These are phyloP conservation scores for Medicago lupulina DNA, from an alignment of 306 rosid species.

Conservation along the genomic window DNA sequence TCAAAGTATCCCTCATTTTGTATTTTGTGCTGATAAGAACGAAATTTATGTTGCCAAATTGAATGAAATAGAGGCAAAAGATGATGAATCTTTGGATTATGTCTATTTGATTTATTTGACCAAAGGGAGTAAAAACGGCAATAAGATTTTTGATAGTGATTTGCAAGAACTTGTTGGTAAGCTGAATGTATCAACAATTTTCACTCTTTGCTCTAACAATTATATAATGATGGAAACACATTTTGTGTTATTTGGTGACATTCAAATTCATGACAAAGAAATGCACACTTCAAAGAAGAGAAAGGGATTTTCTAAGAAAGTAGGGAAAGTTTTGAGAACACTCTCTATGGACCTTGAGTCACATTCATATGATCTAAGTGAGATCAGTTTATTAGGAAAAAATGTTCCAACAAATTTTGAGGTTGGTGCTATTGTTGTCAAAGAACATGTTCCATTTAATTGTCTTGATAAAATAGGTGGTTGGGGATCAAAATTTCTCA, in stretches of 20 bases:
- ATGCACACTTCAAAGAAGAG: background rate
- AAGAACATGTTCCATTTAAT: constrained; percentile 61
- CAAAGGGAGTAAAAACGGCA: background rate
- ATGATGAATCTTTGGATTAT: too few species aligned
- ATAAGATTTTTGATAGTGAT: constrained; percentile 9
- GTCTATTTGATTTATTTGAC: too few species aligned
- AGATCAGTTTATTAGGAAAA: constrained; percentile 45
- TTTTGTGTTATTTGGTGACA: constrained; percentile 63
- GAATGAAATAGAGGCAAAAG: too few species aligned
- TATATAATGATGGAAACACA: constrained; percentile 65
- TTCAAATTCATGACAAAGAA: too few species aligned
- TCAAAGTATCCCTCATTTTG: too few species aligned
- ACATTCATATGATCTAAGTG: constrained; percentile 8
- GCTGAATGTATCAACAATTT: constrained; percentile 76
- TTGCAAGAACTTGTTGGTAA: constrained; percentile 63
- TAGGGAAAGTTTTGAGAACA: constrained; percentile 66
- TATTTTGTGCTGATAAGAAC: too few species aligned
- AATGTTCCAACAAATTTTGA: constrained; percentile 73
- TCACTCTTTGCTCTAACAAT: constrained; percentile 62
- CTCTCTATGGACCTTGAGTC: too few species aligned
- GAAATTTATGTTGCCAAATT: too few species aligned
- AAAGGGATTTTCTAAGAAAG: constrained; percentile 68
- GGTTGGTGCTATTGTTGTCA: constrained; percentile 77
- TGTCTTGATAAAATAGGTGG: constrained; percentile 66
- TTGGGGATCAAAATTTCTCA: constrained; percentile 95